These are phyloP conservation scores for Sporothrix humicola DNA, from an alignment of 2,329 filamentous ascomycete species.

Conservation along the genomic window DNA sequence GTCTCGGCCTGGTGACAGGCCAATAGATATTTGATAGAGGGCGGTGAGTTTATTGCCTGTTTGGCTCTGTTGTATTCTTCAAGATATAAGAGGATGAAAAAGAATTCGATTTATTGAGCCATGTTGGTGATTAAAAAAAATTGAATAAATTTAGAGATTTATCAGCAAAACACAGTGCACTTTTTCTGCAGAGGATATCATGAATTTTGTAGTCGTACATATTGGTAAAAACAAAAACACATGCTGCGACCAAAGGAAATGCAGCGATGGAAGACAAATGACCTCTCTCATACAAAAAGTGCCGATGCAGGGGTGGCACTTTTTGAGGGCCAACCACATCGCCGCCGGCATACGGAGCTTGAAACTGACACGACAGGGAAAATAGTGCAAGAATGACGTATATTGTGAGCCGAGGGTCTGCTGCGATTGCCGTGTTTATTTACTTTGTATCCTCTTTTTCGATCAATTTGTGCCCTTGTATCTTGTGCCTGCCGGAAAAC, in stretches of 20 bases:
- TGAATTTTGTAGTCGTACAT: not conserved
- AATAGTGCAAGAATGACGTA: constrained; percentile 1
- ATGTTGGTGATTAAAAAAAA: no score
- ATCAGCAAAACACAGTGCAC: not conserved
- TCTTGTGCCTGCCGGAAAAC: not conserved
- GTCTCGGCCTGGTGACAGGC: not conserved
- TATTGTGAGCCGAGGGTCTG: not conserved
- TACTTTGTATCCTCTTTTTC: not conserved
- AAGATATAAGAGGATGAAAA: no score
- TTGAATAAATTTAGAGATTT: no score
- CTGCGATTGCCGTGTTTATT: no score
- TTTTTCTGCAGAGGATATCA: not conserved
- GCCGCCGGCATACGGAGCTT: constrained; percentile 13
- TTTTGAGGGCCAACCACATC: not conserved
- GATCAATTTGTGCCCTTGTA: not conserved
- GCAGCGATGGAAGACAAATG: no score
- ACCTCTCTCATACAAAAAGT: not conserved
- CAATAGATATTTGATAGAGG: no score
- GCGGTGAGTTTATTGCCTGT: no score
- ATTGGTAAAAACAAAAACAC: not conserved
- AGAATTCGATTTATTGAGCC: no score
- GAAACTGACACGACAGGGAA: not conserved
- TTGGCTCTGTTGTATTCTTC: no score
- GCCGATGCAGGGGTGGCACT: not conserved
- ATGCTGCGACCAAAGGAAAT: not conserved